Conservation (phyloP, 2,329 filamentous ascomycete species). For the Lachnellula occidentalis region DNA sequence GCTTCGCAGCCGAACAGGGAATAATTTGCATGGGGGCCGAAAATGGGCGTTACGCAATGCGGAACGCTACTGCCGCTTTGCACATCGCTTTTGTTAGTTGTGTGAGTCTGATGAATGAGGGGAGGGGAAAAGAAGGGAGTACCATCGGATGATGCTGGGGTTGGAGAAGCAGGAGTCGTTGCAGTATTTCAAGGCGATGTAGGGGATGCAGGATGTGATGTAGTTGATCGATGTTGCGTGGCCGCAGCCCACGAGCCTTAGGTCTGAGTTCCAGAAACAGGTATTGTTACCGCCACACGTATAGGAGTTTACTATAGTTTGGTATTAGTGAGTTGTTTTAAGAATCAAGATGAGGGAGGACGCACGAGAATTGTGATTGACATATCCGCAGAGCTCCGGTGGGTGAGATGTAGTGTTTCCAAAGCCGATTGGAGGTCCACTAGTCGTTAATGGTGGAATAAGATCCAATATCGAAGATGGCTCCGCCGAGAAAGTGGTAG, state of each 20-base stretch:
- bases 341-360: background rate
- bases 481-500: background rate
- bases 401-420: background rate
- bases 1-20: slow-evolving; percentile 12
- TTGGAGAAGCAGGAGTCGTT: slow-evolving; percentile 8
- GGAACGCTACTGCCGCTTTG: slow-evolving; percentile 9
- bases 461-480: background rate
- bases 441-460: background rate
- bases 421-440: background rate
- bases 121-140: background rate
- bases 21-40: slow-evolving; percentile 8
- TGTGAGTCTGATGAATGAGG: background rate
- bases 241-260: slow-evolving; percentile 13
- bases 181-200: slow-evolving; percentile 4
- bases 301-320: slow-evolving; percentile 9
- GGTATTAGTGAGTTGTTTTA: background rate
- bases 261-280: slow-evolving; percentile 15
- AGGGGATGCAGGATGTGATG: slow-evolving; percentile 15
- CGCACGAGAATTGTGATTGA: slow-evolving; percentile 6
- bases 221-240: slow-evolving; percentile 12
- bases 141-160: slow-evolving; percentile 13
- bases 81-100: background rate
- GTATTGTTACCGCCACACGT: slow-evolving; percentile 11
- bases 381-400: slow-evolving; percentile 5
- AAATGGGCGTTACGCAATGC: slow-evolving; percentile 8